These are phyloP conservation scores for Aspergillus homomorphus DNA, from an alignment of 495 filamentous ascomycete species.

Conservation along the genomic window DNA sequence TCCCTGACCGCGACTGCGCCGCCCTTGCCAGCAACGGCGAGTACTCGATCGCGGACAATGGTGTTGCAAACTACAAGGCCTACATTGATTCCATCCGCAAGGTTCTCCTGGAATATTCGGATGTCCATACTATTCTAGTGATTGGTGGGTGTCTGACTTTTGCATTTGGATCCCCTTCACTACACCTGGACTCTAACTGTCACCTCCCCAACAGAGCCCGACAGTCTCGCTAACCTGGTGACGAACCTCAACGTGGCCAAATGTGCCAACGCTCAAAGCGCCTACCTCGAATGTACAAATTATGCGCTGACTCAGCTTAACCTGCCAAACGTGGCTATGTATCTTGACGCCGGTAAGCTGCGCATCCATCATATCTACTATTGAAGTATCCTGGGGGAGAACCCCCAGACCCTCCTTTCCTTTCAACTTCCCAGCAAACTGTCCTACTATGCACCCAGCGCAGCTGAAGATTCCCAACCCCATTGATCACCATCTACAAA, in stretches of 20 bases:
- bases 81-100: slow-evolving; percentile 62
- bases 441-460: no score
- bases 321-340: slow-evolving; percentile 78
- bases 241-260: slow-evolving; percentile 65
- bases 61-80: slow-evolving; percentile 61
- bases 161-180: no score
- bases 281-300: slow-evolving; percentile 66
- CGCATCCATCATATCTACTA: no score
- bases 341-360: slow-evolving; percentile 65
- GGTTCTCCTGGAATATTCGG: slow-evolving; percentile 25
- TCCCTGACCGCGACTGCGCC: slow-evolving; percentile 75
- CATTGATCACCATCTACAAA: no score
- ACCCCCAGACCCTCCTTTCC: no score
- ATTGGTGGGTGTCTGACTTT: slow-evolving; percentile 59
- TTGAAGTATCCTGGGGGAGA: no score
- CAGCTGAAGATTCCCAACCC: no score
- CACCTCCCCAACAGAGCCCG: no score
- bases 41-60: slow-evolving; percentile 57
- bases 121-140: slow-evolving; percentile 39
- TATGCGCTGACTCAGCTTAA: slow-evolving; percentile 71
- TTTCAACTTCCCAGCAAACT: neutral
- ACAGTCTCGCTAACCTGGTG: slow-evolving; percentile 76
- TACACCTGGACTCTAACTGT: no score
- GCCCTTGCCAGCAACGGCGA: slow-evolving; percentile 77
- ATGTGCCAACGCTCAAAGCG: slow-evolving; percentile 58